Base-by-base conservation (phyloP, 2,329 filamentous ascomycete genomes). In the Pseudogymnoascus sp. region DNA sequence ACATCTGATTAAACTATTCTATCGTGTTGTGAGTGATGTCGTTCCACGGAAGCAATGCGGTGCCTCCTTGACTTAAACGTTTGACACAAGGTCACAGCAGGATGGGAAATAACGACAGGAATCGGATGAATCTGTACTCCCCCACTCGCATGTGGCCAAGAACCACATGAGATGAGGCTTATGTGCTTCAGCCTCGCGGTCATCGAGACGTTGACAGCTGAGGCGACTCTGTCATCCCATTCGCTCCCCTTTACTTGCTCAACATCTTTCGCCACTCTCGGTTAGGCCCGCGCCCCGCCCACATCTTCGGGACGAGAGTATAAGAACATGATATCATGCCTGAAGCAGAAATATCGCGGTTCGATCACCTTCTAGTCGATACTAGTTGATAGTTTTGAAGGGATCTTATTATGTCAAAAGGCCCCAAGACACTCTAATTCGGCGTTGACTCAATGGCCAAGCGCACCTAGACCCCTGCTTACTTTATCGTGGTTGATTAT, bases 201-300 rank as follows among this genome's bases (percentile, higher is more conserved):
- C n/a, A 20, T 18, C n/a, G n/a, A 33, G 47, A 53, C 25, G 47
- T 33, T 33, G 25, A 53, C n/a, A 25, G n/a, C 12, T n/a, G 47
- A 53, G 47, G 47, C 6, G n/a, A 20, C n/a, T 33, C 25, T 53
- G n/a, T 9, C n/a, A 18, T 53, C 47, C 28, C 47, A 53, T 53
- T 53, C 47, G 47, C 15, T 33, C 28, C 47, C 28, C n/a, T 53
- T 53, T 53, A 53, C 47, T 53, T 33, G 47, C 47, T 53, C 47
- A 53, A 33, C 28, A 33, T 8, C 25, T 28, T 53, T 53, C 25
- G 12, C 47, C 28, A 2, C 9, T 33, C 47, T 53, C 28, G 47
- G 47, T 33, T 53, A 53, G 4, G 15, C n/a, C 28, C 25, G 43
- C 5, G 1, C 22, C 43, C 43, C 43, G 43, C 14, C 47, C 47